Percentiles rank a stretch among this genome's conserved stretches.
phyloP scores from a whole-genome alignment of 2,329 filamentous ascomycete genomes.

The Aulographum hederae region DNA sequence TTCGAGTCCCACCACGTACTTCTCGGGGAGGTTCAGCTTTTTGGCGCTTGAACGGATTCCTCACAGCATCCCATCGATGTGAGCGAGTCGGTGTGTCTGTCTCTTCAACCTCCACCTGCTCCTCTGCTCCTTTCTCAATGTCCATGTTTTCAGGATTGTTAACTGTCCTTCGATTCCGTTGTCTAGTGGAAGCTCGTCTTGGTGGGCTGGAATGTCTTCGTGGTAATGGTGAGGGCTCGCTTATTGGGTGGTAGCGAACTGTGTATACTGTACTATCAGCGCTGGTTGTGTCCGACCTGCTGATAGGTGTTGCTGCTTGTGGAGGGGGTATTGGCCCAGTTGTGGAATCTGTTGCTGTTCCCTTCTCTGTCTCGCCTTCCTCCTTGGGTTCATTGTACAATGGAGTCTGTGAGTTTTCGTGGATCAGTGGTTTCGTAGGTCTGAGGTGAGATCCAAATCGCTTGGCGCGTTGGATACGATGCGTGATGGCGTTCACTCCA shows the following conservation, averaged over 20 bases:
- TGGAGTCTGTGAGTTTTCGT: too few relatives aligned
- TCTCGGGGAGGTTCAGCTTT: constrained; percentile 40
- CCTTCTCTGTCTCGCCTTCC: too few relatives aligned
- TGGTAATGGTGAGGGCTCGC: constrained; percentile 4
- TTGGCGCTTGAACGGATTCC: constrained; percentile 39
- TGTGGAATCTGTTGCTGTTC: not conserved
- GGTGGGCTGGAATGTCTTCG: not conserved
- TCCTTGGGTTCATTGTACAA: too few relatives aligned
- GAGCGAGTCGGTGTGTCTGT: constrained; percentile 3
- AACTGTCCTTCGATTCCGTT: too few relatives aligned
- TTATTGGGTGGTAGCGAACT: constrained; percentile 35
- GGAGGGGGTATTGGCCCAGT: constrained; percentile 24
- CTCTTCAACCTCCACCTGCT: constrained; percentile 7
- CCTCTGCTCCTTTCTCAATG: constrained; percentile 11
- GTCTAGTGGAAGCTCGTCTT: not conserved
- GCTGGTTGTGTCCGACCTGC: constrained; percentile 41
- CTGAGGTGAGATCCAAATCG: too few relatives aligned
- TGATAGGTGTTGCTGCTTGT: constrained; percentile 35
- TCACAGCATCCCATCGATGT: constrained; percentile 30
- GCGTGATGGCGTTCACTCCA: too few relatives aligned
- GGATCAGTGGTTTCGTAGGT: too few relatives aligned
- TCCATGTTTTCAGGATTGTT: not conserved
- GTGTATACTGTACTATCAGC: constrained; percentile 46
- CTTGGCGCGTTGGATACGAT: too few relatives aligned
- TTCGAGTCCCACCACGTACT: constrained; percentile 36